Evolutionary conservation across 2,329 filamentous ascomycete genomes (phyloP), one percentile per base, ranked within the genome.

Genomic region (Aspergillus amoenus): DNA sequence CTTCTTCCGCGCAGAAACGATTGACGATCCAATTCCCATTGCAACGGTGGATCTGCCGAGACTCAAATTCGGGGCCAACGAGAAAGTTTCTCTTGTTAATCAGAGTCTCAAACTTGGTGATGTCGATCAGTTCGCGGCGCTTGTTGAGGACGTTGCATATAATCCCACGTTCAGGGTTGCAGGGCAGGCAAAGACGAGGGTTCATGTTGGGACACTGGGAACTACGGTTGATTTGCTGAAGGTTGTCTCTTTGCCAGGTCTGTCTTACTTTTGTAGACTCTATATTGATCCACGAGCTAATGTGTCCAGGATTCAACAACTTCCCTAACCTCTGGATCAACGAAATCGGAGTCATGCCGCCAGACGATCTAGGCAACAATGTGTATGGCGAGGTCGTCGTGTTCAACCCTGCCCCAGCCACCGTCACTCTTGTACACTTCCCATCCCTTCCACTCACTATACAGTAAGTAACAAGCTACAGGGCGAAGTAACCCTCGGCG

Each of bases 131-230:
- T 58, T 58, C 13, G 51, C 51, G 2, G 18, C 21, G 3, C 41
- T 58, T 3, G 51, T 55, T 7, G 51, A 54, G 51, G 45, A 46
- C 15, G 56, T 54, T 9, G 51, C 56, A 18, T 58, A 55, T 44
- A 42, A 55, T 22, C 32, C 51, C 8, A 18, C 18, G 5, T 54
- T 58, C n/a, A 15, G 39, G 3, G 51, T 55, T 24, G 56, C 46
- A 2, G 46, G 39, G 9, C 52, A 44, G n/a, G 51, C 45, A 18
- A 46, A 46, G 40, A 47, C 51, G 3, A 58, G 42, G 30, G 46
- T 55, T 12, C 17, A 45, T 0, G 18, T 58, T 24, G 56, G 39
- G 9, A 34, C 24, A n/a, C 24, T 55, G 44, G 43, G 17, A 3
- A 55, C 41, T 2, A 41, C 17, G 11, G 41, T 58, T 15, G 45